Conservation (phyloP, 2,329 filamentous ascomycete genomes). For the Aspergillus bombycis region DNA sequence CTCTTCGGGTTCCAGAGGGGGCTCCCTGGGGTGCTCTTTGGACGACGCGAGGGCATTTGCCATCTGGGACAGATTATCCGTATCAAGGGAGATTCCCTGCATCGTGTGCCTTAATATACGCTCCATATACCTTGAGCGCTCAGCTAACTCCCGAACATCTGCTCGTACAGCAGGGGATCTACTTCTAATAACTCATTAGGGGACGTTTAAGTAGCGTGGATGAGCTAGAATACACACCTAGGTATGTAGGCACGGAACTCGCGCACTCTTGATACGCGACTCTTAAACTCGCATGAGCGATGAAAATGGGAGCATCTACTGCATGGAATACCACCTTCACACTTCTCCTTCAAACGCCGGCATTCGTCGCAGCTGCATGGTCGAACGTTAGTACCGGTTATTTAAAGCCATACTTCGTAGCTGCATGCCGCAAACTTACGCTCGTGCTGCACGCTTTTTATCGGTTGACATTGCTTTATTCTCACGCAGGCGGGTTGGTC, state of each 20-base stretch:
- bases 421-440: slow-evolving; percentile 3
- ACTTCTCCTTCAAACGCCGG: slow-evolving; percentile 24
- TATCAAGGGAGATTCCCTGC: slow-evolving; percentile 12
- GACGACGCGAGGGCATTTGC: slow-evolving; percentile 1
- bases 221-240: not conserved
- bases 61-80: slow-evolving; percentile 8
- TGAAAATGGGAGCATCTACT: slow-evolving; percentile 18
- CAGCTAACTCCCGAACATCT: slow-evolving; percentile 10
- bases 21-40: not conserved
- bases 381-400: not conserved
- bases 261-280: not conserved
- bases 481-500: not conserved
- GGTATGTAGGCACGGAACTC: slow-evolving; percentile 1
- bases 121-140: slow-evolving; percentile 18
- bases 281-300: slow-evolving; percentile 19
- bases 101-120: slow-evolving; percentile 14
- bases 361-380: slow-evolving; percentile 18
- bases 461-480: not conserved
- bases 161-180: not conserved
- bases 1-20: not conserved
- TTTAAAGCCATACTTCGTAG: not conserved
- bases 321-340: slow-evolving; percentile 23
- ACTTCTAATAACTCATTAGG: not conserved
- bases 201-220: not conserved
- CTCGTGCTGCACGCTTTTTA: slow-evolving; percentile 7